A percentile compares a stretch with the other conserved stretches of the same genome.
These are phyloP conservation scores for Phytophthora sojae DNA, from an alignment of 352 stramenopile genomes.

Conservation along the genomic window DNA sequence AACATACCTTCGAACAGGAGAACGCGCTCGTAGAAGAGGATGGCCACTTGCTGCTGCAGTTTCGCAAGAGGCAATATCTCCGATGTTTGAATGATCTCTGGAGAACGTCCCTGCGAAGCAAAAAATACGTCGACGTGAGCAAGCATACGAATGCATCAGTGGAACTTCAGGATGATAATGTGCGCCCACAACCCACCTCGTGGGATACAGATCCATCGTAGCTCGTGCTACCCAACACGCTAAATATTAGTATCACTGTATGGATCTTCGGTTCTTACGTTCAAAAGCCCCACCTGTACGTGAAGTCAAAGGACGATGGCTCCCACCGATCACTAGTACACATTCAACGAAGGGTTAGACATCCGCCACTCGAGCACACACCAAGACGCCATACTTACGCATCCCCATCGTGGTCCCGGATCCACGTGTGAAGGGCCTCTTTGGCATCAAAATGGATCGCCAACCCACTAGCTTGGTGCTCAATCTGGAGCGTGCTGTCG, in stretches of 20 bases:
- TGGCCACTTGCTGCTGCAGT: conserved; percentile 56
- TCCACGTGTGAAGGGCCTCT: conserved; percentile 57
- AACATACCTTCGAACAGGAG: conserved; percentile 67
- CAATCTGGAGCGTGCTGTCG: conserved; percentile 42
- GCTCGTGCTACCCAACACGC: conserved; percentile 27
- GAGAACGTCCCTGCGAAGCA: conserved; percentile 6
- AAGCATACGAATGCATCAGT: neutral
- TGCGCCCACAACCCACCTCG: conserved; percentile 15
- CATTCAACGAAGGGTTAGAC: neutral
- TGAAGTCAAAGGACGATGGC: conserved; percentile 63
- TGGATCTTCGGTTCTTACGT: neutral
- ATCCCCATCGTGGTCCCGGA: conserved; percentile 21
- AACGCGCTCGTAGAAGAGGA: conserved; percentile 68
- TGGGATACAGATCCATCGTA: conserved; percentile 46
- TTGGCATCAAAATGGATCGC: conserved; percentile 51
- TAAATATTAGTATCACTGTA: neutral
- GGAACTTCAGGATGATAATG: neutral
- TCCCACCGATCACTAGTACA: conserved; percentile 31
- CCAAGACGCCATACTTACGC: conserved; percentile 19
- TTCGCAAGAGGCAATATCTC: conserved; percentile 63
- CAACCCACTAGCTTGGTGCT: conserved; percentile 35
- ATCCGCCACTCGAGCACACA: neutral
- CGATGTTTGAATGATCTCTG: conserved; percentile 16
- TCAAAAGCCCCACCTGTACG: conserved; percentile 49
- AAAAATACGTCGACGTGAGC: neutral